Evolutionary conservation across 1,139 yeast species (phyloP).

Genomic region (Geotrichum carabidarum): DNA sequence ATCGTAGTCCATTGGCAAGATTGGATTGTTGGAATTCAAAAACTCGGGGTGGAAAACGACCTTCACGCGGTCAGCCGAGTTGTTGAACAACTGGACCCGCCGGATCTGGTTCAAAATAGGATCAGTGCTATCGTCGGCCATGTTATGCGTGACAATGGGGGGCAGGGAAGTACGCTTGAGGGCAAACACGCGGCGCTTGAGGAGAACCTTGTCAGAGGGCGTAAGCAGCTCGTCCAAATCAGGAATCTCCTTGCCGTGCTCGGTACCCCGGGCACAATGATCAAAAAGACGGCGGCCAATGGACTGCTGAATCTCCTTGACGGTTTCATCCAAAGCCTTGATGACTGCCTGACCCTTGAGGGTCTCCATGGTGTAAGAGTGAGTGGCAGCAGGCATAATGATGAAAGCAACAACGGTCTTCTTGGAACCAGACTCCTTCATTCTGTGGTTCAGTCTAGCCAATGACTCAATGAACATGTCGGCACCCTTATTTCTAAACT

Average conservation of each 20-base stretch:
- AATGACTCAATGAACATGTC: constrained; percentile 91
- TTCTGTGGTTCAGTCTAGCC: constrained; percentile 83
- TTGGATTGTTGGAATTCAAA: constrained; percentile 90
- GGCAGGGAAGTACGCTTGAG: constrained; percentile 84
- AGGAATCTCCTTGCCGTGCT: constrained; percentile 54
- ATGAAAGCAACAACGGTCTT: constrained; percentile 96
- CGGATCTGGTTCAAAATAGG: constrained; percentile 91
- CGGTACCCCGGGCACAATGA: constrained; percentile 80
- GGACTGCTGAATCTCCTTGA: constrained; percentile 78
- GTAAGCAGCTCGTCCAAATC: constrained; percentile 74
- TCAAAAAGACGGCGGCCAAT: constrained; percentile 87
- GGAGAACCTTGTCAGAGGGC: constrained; percentile 80
- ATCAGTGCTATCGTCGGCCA: constrained; percentile 86
- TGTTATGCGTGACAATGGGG: constrained; percentile 96
- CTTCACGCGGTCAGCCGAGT: constrained; percentile 86
- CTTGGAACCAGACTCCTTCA: constrained; percentile 76
- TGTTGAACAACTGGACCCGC: constrained; percentile 84
- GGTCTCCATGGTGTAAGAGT: constrained; percentile 92
- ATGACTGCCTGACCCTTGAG: constrained; percentile 94
- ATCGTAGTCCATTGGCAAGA: constrained; percentile 87
- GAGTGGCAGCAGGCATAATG: constrained; percentile 95
- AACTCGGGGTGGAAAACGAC: constrained; percentile 97
- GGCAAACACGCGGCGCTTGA: constrained; percentile 91
- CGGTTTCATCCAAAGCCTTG: constrained; percentile 83
- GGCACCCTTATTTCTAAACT: constrained; percentile 93